Evolutionary conservation across 1,284 basidiomycete species (phyloP).

Genomic region (Leccinum pachyderme): DNA sequence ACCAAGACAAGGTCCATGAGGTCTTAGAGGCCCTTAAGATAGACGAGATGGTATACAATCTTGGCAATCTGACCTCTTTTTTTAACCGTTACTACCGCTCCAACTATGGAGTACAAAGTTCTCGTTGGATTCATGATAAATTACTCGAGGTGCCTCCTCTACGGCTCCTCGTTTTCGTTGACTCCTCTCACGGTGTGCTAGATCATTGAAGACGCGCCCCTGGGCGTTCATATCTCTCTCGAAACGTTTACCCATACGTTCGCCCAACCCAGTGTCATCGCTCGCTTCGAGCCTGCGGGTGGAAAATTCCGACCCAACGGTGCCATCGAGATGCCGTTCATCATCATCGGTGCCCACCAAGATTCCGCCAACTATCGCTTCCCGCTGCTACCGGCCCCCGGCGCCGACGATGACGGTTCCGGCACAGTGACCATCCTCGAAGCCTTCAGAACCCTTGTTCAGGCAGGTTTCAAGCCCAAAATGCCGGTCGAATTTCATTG

Average conservation of each 20-base stretch:
- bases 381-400: constrained; percentile 30
- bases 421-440: constrained; percentile 91
- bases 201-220: constrained; percentile 16
- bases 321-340: constrained; percentile 2
- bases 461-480: constrained; percentile 73
- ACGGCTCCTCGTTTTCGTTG: background rate
- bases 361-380: constrained; percentile 47
- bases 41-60: constrained; percentile 13
- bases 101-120: constrained; percentile 16
- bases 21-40: constrained; percentile 4
- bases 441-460: constrained; percentile 78
- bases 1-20: constrained; percentile 13
- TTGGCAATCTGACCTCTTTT: constrained; percentile 21
- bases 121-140: constrained; percentile 21
- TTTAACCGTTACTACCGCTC: constrained; percentile 22
- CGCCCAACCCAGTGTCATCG: constrained; percentile 59
- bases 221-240: constrained; percentile 15
- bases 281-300: constrained; percentile 40
- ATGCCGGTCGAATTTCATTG: constrained; percentile 90
- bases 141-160: constrained; percentile 7
- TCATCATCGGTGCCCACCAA: constrained; percentile 56
- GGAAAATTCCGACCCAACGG: background rate
- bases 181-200: background rate
- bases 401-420: constrained; percentile 84
- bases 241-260: constrained; percentile 50